Percentiles rank a stretch among this genome's conserved stretches.
phyloP scores from a whole-genome alignment of 192 early-diverging fungal species.

The Backusella liffmaniae region DNA sequence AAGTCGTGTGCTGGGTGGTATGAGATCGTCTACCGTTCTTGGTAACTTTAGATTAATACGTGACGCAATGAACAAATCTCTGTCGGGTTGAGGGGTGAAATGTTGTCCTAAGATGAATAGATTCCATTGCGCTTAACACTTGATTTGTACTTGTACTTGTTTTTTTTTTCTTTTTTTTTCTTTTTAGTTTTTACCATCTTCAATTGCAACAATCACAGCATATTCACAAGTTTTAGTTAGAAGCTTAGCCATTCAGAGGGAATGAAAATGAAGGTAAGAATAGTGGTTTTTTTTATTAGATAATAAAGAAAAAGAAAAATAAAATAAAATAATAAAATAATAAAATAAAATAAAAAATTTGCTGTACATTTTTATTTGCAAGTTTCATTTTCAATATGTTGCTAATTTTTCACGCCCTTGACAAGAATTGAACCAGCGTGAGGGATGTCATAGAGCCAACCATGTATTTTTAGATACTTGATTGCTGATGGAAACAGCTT shows the following conservation, averaged over 20 bases:
- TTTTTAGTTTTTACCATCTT: constrained; percentile 23
- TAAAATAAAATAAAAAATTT: background rate
- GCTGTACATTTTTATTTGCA: background rate
- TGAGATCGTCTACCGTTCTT: constrained; percentile 17
- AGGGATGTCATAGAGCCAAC: constrained; percentile 54
- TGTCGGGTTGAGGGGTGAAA: background rate
- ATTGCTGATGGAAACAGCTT: constrained; percentile 54
- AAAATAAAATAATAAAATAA: background rate
- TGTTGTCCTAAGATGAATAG: constrained; percentile 9
- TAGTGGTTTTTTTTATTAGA: background rate
- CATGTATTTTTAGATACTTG: constrained; percentile 44
- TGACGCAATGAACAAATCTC: constrained; percentile 19
- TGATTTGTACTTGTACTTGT: background rate
- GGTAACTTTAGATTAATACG: constrained; percentile 27
- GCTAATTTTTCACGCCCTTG: constrained; percentile 31
- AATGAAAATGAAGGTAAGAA: background rate
- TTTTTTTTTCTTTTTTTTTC: background rate
- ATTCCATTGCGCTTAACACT: too few relatives aligned
- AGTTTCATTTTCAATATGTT: background rate
- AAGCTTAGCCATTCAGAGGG: constrained; percentile 21
- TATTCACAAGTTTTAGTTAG: constrained; percentile 29
- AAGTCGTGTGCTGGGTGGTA: constrained; percentile 25
- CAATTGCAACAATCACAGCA: constrained; percentile 31
- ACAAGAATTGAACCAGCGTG: constrained; percentile 56
- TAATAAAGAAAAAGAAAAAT: background rate